Evolutionary conservation across 352 stramenopile genomes (phyloP).

Genomic region (Pythium graminicola): DNA sequence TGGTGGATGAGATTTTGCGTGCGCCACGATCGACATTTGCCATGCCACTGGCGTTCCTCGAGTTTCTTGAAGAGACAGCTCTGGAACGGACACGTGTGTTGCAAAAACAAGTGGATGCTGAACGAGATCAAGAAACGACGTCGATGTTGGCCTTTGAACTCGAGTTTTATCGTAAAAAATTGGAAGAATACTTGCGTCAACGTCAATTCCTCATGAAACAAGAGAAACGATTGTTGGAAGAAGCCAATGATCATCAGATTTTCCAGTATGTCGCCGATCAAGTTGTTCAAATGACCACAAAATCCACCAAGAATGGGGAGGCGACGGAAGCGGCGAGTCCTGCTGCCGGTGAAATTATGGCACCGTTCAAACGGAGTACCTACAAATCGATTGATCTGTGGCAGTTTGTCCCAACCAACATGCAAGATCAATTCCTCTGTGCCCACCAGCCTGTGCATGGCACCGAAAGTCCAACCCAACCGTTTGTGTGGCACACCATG

Average conservation of each 20-base stretch:
- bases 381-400: slow-evolving; percentile 74
- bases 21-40: slow-evolving; percentile 69
- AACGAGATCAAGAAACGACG: slow-evolving; percentile 22
- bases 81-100: slow-evolving; percentile 45
- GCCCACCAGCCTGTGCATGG: slow-evolving; percentile 33
- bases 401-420: slow-evolving; percentile 79
- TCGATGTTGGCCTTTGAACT: slow-evolving; percentile 42
- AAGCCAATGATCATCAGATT: slow-evolving; percentile 43
- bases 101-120: slow-evolving; percentile 36
- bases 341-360: slow-evolving; percentile 28
- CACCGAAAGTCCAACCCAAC: slow-evolving; percentile 11
- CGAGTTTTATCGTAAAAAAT: slow-evolving; percentile 57
- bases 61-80: slow-evolving; percentile 64
- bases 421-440: slow-evolving; percentile 79
- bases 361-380: slow-evolving; percentile 80
- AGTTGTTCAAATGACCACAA: slow-evolving; percentile 13
- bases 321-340: neutral
- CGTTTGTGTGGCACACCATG: slow-evolving; percentile 80
- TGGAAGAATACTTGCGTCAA: slow-evolving; percentile 70
- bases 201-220: slow-evolving; percentile 73
- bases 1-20: slow-evolving; percentile 71
- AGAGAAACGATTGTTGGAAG: slow-evolving; percentile 52
- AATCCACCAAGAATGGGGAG: slow-evolving; percentile 9
- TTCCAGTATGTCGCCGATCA: slow-evolving; percentile 18
- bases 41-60: slow-evolving; percentile 62